Evolutionary conservation across 1,284 basidiomycete genomes (phyloP).

Genomic region (Boletellus dicymbophilus): DNA sequence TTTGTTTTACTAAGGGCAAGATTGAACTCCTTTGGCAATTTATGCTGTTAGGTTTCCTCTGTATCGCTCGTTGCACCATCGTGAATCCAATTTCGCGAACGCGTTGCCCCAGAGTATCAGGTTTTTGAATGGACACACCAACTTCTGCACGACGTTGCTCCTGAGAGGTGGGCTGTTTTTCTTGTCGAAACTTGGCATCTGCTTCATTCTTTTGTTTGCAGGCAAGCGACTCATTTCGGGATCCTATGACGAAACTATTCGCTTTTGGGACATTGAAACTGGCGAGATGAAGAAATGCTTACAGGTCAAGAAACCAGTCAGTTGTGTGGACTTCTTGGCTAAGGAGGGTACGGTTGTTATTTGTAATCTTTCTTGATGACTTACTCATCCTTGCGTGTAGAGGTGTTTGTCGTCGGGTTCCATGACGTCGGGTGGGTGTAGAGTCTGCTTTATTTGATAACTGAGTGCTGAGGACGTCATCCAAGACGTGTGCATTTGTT

Average conservation of each 20-base stretch:
- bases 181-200: neutral
- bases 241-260: conserved; percentile 88
- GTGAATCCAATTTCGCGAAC: conserved; percentile 83
- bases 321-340: conserved; percentile 85
- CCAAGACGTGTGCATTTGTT: conserved; percentile 78
- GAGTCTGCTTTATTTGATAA: neutral
- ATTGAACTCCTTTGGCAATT: neutral
- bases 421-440: conserved; percentile 84
- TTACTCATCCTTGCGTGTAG: conserved; percentile 35
- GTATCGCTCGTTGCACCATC: conserved; percentile 81
- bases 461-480: conserved; percentile 4
- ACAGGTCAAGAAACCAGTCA: conserved; percentile 83
- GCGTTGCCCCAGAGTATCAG: conserved; percentile 76
- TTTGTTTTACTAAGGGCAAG: neutral
- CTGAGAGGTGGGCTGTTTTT: conserved; percentile 53
- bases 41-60: conserved; percentile 60
- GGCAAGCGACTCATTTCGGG: conserved; percentile 83
- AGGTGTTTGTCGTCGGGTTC: conserved; percentile 90
- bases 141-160: conserved; percentile 85
- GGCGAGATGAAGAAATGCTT: conserved; percentile 82
- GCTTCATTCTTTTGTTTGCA: conserved; percentile 15
- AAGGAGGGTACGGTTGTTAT: conserved; percentile 60
- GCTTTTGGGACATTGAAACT: conserved; percentile 85
- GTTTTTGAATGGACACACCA: conserved; percentile 83
- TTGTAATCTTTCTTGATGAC: neutral